Conservation (phyloP, 169 alveolate genomes). For the Plasmodium knowlesi region DNA sequence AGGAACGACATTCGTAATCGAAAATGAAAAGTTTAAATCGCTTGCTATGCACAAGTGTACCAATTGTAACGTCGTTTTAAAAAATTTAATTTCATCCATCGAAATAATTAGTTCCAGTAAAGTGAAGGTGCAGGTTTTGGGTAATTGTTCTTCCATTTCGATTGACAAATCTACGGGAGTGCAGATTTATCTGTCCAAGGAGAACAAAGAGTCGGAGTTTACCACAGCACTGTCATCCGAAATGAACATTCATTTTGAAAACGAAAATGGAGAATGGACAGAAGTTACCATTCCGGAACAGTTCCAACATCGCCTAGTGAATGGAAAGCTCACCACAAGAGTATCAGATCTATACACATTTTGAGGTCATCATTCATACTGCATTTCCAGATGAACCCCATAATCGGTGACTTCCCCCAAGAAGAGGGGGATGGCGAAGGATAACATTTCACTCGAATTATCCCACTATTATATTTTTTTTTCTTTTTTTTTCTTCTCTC, state of each 20-base stretch:
- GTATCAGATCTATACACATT: conserved; percentile 82
- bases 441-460: background rate
- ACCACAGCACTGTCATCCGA: conserved; percentile 82
- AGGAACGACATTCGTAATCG: conserved; percentile 33
- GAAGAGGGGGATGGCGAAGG: background rate
- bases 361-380: background rate
- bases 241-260: conserved; percentile 79
- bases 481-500: background rate
- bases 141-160: conserved; percentile 77
- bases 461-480: background rate
- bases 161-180: conserved; percentile 81
- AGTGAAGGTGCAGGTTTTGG: conserved; percentile 77
- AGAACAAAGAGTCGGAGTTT: conserved; percentile 76
- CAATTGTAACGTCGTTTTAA: conserved; percentile 59
- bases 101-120: conserved; percentile 79
- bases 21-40: conserved; percentile 50
- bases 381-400: background rate
- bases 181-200: conserved; percentile 75
- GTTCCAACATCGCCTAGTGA: conserved; percentile 76
- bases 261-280: conserved; percentile 77
- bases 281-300: conserved; percentile 84
- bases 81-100: conserved; percentile 76
- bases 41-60: conserved; percentile 55
- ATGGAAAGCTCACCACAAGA: conserved; percentile 76
- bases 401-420: background rate